phyloP scores from a whole-genome alignment of 2,329 filamentous ascomycete species.

The Hirsutella thompsonii region DNA sequence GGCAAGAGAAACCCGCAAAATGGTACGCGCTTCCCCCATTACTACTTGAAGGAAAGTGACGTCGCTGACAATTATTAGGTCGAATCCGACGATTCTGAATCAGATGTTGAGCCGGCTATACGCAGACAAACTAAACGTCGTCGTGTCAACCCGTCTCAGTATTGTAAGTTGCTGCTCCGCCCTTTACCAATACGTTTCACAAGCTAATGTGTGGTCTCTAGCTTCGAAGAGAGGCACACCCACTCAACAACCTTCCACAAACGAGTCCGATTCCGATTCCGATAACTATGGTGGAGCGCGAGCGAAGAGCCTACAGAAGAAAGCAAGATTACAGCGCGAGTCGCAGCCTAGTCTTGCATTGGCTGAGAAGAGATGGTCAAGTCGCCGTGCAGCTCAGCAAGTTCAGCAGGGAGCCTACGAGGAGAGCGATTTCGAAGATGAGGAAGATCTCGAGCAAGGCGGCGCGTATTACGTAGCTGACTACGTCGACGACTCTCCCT shows the following conservation, averaged over 20 bases:
- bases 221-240: constrained; percentile 50
- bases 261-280: constrained; percentile 57
- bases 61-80: constrained; percentile 25
- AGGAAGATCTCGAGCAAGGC: constrained; percentile 40
- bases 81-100: constrained; percentile 53
- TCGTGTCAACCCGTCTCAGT: constrained; percentile 51
- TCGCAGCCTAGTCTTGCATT: constrained; percentile 53
- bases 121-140: constrained; percentile 55
- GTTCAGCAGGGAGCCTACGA: constrained; percentile 50
- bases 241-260: constrained; percentile 36
- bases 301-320: constrained; percentile 57
- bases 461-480: constrained; percentile 58
- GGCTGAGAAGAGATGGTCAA: constrained; percentile 84
- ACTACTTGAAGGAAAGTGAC: not conserved
- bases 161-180: constrained; percentile 34
- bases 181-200: not conserved
- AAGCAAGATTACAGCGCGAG: constrained; percentile 62
- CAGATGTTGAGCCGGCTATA: constrained; percentile 47
- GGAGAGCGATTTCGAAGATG: constrained; percentile 52
- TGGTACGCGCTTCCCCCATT: constrained; percentile 30
- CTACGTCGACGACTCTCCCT: constrained; percentile 66
- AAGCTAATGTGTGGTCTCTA: constrained; percentile 14
- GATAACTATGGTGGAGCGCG: constrained; percentile 71
- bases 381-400: constrained; percentile 69
- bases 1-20: constrained; percentile 42